phyloP scores from a whole-genome alignment of 2,329 filamentous ascomycete genomes.

The Zopfia rhizophila region DNA sequence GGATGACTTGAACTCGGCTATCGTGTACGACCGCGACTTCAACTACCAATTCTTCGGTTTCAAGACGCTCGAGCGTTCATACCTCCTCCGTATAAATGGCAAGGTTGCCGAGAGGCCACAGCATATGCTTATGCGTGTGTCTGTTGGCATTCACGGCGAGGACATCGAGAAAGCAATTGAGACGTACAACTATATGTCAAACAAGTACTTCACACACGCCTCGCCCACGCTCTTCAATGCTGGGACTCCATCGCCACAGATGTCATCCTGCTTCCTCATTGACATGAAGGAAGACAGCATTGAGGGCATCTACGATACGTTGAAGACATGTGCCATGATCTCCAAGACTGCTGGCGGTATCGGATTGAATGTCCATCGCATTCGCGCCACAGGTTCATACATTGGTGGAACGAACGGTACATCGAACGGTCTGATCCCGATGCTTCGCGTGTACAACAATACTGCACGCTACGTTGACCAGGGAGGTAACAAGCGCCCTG shows the following conservation, averaged over 20 bases:
- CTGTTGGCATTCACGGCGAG: conserved; percentile 95
- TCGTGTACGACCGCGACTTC: conserved; percentile 99
- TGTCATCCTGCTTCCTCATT: conserved; percentile 98
- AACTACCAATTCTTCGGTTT: conserved; percentile 99
- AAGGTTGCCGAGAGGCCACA: conserved; percentile 98
- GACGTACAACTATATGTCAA: conserved; percentile 99
- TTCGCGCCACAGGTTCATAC: conserved; percentile 96
- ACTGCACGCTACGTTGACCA: conserved; percentile 98
- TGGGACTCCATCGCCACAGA: conserved; percentile 91
- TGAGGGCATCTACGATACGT: conserved; percentile 97
- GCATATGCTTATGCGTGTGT: conserved; percentile 99
- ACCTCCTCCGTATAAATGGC: conserved; percentile 92
- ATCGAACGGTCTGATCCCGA: conserved; percentile 95
- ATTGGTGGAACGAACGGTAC: conserved; percentile 98
- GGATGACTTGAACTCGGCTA: conserved; percentile 97
- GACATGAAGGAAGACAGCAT: conserved; percentile 99
- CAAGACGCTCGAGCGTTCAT: conserved; percentile 98
- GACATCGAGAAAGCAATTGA: conserved; percentile 94
- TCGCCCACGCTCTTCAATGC: conserved; percentile 99
- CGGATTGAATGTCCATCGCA: conserved; percentile 94
- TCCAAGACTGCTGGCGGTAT: conserved; percentile 99
- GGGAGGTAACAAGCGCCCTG: conserved; percentile 98
- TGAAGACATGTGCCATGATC: conserved; percentile 99
- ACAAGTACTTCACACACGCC: conserved; percentile 97
- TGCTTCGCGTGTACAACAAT: conserved; percentile 99